Evolutionary conservation across 495 filamentous ascomycete genomes (phyloP).

Genomic region (Penicillium ochrochloron): DNA sequence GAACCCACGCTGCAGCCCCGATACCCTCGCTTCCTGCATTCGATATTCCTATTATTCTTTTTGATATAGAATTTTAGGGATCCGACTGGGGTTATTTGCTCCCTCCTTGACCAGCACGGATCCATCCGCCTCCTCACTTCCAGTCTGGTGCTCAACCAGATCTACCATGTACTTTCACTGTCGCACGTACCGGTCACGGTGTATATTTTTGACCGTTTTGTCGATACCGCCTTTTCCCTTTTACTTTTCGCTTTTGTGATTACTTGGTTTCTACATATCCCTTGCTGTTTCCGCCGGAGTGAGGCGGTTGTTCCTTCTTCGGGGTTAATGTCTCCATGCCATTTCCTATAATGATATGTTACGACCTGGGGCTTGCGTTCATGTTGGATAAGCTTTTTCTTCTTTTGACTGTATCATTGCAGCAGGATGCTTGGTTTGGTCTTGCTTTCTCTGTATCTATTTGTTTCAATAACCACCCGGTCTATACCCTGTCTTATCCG

Average conservation of each 20-base stretch:
- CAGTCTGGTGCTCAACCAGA: not conserved
- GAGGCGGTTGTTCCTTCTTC: conserved; percentile 15
- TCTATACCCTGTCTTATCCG: conserved; percentile 12
- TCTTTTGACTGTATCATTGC: conserved; percentile 3
- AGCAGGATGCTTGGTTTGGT: conserved; percentile 14
- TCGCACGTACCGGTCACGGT: conserved; percentile 22
- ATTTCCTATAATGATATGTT: conserved; percentile 35
- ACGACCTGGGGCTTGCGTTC: conserved; percentile 24
- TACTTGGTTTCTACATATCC: conserved; percentile 16
- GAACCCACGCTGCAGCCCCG: conserved; percentile 3
- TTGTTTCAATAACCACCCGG: conserved; percentile 19
- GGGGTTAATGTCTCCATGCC: conserved; percentile 28
- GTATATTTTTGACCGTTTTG: conserved; percentile 21
- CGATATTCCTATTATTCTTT: conserved; percentile 18
- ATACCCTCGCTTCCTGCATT: conserved; percentile 15
- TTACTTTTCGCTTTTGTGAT: conserved; percentile 7
- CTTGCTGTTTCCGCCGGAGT: conserved; percentile 20
- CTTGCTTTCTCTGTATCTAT: conserved; percentile 29
- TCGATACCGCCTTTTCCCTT: conserved; percentile 5
- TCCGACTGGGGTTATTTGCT: not conserved
- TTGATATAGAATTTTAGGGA: conserved; percentile 13
- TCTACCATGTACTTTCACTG: not conserved
- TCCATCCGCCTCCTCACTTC: conserved; percentile 2
- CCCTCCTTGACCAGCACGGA: not conserved
- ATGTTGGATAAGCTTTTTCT: conserved; percentile 17